Evolutionary conservation across 108 stramenopile species (phyloP).

Genomic region (Skeletonema marinoi): DNA sequence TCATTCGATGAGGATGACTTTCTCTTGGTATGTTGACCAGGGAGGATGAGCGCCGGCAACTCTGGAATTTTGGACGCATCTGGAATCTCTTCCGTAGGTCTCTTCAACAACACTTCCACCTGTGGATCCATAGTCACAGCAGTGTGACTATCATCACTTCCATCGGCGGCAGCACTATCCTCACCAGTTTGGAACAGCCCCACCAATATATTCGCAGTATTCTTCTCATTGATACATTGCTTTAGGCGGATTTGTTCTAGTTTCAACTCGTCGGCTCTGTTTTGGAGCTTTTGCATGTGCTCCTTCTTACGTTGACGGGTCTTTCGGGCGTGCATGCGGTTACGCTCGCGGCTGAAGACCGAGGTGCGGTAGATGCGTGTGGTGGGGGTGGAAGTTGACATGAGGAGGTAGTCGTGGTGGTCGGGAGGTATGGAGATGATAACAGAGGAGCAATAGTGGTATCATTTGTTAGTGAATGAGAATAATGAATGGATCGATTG

Average conservation of each 20-base stretch:
- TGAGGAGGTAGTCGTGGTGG: not conserved
- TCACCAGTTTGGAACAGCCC: constrained; percentile 55
- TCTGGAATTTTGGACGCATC: constrained; percentile 77
- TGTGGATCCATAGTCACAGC: constrained; percentile 49
- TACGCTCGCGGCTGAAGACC: constrained; percentile 64
- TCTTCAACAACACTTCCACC: constrained; percentile 59
- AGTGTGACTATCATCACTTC: constrained; percentile 12
- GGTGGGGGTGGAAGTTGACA: constrained; percentile 3
- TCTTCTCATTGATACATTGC: constrained; percentile 87
- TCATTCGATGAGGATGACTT: constrained; percentile 23
- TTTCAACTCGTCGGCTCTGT: constrained; percentile 62
- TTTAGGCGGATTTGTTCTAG: constrained; percentile 73
- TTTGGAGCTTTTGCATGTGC: constrained; percentile 63
- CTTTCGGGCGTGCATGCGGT: constrained; percentile 80
- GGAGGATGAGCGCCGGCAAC: constrained; percentile 76
- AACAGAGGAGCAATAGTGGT: not conserved
- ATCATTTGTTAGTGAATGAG: not conserved
- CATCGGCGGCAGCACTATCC: constrained; percentile 1
- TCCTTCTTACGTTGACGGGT: constrained; percentile 81
- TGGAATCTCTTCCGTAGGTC: constrained; percentile 75
- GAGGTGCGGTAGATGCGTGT: constrained; percentile 38
- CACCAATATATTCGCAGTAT: constrained; percentile 87
- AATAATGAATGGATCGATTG: not conserved
- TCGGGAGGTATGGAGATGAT: not conserved
- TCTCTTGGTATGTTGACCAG: constrained; percentile 72